A percentile compares a stretch with the other conserved stretches of the same genome.
These are phyloP conservation scores for Pholiota molesta DNA, from an alignment of 768 basidiomycete genomes.

Conservation along the genomic window DNA sequence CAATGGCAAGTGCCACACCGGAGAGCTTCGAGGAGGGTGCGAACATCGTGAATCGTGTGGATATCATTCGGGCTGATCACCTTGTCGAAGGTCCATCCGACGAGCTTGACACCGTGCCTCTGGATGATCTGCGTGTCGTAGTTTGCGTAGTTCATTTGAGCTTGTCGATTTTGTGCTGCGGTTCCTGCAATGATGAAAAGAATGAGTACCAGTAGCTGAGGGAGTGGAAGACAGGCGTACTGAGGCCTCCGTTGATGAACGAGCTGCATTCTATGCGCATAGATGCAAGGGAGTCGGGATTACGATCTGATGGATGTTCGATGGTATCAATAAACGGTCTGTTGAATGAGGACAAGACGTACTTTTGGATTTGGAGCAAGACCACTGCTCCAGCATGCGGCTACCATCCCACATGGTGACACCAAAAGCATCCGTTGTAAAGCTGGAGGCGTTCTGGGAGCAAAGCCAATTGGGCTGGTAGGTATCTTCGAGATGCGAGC, in stretches of 20 bases:
- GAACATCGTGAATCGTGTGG: background rate
- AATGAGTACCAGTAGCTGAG: background rate
- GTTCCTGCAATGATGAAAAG: background rate
- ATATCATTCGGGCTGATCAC: background rate
- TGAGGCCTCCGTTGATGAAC: background rate
- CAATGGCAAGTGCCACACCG: background rate
- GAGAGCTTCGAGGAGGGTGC: background rate
- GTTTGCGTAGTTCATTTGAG: slow-evolving; percentile 1
- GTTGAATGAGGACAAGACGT: background rate
- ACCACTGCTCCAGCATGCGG: background rate
- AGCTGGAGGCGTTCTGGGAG: background rate
- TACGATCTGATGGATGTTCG: background rate
- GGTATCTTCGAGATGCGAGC: background rate
- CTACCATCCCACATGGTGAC: background rate
- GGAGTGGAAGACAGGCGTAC: background rate
- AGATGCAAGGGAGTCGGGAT: background rate
- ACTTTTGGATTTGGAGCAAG: background rate
- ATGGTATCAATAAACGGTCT: too few species aligned
- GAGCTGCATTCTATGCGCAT: background rate
- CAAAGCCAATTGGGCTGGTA: background rate
- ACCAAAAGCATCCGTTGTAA: background rate
- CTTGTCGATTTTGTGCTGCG: background rate
- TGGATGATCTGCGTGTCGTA: slow-evolving; percentile 3
- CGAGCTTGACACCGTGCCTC: background rate
- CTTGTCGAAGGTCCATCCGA: background rate